phyloP scores from a whole-genome alignment of 306 rosid species.

The Canavalia gladiata region DNA sequence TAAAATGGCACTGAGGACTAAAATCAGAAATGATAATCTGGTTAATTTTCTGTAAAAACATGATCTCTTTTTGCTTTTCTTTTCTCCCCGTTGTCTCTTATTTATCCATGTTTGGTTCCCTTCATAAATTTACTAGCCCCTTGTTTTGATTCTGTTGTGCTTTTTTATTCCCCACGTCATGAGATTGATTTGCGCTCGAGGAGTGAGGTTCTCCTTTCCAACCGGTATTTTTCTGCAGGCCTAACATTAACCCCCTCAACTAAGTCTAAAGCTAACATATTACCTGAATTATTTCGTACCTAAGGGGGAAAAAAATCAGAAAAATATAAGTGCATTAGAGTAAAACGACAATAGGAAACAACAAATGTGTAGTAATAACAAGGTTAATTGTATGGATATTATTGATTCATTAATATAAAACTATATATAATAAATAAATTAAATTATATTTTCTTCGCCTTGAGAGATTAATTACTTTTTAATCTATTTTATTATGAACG shows the following conservation, averaged over 20 bases:
- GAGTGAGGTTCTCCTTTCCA: neutral
- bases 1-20: neutral
- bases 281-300: no score
- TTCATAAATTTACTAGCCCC: slow-evolving; percentile 1
- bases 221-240: neutral
- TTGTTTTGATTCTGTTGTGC: neutral
- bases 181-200: neutral
- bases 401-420: no score
- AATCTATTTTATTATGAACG: no score
- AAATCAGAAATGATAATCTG: slow-evolving; percentile 3
- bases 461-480: no score
- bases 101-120: slow-evolving; percentile 23
- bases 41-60: neutral
- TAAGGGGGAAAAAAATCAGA: no score
- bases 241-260: neutral
- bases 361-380: no score
- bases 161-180: neutral
- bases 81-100: neutral
- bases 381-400: no score
- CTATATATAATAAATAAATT: no score
- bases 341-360: no score
- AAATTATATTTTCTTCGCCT: no score
- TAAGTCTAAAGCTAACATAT: neutral
- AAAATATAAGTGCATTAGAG: no score
- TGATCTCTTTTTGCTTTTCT: neutral